Evolutionary conservation across 805 yeast species (phyloP), one percentile per base, ranked within the genome.

Genomic region (Schwanniomyces sp.): DNA sequence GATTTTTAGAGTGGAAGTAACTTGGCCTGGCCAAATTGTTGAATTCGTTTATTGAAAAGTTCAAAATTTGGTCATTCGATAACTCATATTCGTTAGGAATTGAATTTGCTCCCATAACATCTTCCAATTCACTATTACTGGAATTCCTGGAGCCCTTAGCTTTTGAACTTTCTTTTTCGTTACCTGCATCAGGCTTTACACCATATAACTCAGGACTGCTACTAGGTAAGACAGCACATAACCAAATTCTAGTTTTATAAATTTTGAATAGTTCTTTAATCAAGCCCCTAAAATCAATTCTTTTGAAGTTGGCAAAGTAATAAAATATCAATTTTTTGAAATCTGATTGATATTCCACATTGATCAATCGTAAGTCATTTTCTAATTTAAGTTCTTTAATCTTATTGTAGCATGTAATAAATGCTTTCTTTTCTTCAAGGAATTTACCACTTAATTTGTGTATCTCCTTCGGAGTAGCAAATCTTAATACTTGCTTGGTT

Each of bases 381-480:
- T 73, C 66, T 47, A 83, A 67, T 54, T 81, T 79, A 43, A 81
- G 70, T 47, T 74, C 78, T 45, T 69, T 70, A 43, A 72, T 71
- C 50, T 73, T 74, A 51, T 67, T 67, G 50, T 76, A 70, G 44
- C 91, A 85, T 32, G 88, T 81, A 50, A 81, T 80, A 50, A 80
- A 79, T 1, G 92, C 88, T 60, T 84, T 81, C 52, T 83, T 72
- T 63, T 88, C 95, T 59, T 86, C 91, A 50, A 83, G 74, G 49
- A 84, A 79, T 60, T 87, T 87, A 14, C 77, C 75, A 49, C 80
- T 78, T 36, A 87, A 64, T 53, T 82, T 85, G 30, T 74, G 75
- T 18, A 83, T 76, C 62, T 88, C 95, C 59, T 79, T 79, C 1
- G 87, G 84, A 18, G 88, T 85, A 0, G 91, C 90, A 70, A 87